phyloP scores from a whole-genome alignment of 2,329 filamentous ascomycete genomes.

The Nothopassalora personata region DNA sequence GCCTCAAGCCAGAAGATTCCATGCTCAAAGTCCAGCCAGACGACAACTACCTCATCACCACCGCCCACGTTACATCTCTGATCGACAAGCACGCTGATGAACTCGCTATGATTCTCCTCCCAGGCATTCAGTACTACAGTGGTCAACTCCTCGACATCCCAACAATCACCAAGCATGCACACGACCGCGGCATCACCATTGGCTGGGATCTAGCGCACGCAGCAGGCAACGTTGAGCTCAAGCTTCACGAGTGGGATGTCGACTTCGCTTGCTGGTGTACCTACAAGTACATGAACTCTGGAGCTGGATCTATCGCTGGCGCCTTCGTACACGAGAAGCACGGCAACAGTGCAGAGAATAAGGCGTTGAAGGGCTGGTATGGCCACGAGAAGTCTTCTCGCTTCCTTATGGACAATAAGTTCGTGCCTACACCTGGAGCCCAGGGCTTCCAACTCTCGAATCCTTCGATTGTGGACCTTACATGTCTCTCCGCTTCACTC shows the following conservation, averaged over 20 bases:
- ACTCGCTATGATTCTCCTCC: conserved; percentile 71
- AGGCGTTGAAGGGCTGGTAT: conserved; percentile 71
- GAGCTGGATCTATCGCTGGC: conserved; percentile 74
- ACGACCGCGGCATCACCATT: conserved; percentile 62
- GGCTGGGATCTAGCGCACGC: conserved; percentile 89
- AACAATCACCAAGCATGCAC: conserved; percentile 71
- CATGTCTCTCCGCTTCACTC: conserved; percentile 64
- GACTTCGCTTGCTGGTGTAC: conserved; percentile 92
- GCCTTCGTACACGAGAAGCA: conserved; percentile 75
- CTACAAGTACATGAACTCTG: conserved; percentile 92
- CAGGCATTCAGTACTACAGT: conserved; percentile 86
- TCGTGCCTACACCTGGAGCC: conserved; percentile 71
- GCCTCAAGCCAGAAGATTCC: conserved; percentile 58
- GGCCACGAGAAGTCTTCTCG: conserved; percentile 69
- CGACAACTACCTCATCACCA: conserved; percentile 56
- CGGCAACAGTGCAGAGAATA: conserved; percentile 46
- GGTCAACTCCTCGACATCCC: conserved; percentile 82
- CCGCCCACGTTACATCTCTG: conserved; percentile 61
- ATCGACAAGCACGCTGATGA: conserved; percentile 70
- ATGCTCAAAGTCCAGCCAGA: conserved; percentile 70
- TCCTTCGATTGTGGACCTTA: conserved; percentile 71
- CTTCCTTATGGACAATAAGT: conserved; percentile 77
- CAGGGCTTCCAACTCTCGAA: conserved; percentile 82
- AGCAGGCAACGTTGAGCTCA: conserved; percentile 73
- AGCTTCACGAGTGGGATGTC: conserved; percentile 81